Evolutionary conservation across 208 protist genomes (phyloP), one percentile per base, ranked within the genome.

Genomic region (Trypanosoma lewisi): DNA sequence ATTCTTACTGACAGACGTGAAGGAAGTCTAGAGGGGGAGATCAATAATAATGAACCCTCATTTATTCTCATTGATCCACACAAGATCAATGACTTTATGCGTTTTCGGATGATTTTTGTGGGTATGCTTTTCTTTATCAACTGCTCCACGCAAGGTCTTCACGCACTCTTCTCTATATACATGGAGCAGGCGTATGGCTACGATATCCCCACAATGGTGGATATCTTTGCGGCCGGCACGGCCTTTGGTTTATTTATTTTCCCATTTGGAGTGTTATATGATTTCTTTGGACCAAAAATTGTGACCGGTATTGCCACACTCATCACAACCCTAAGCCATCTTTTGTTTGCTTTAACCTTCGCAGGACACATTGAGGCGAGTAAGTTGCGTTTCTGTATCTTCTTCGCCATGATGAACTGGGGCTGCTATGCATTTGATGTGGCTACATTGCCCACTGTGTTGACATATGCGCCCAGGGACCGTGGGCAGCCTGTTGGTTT

Each of bases 391-490:
- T 77, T 69, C 54, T 59, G 63, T 51, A 41, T 83, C 45, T 78
- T 82, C 53, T 84, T 80, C 61, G 76, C 59, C 30, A 12, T 89
- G 48, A 63, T 89, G 47, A 78, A 80, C 48, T 66, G 51, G 65
- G 82, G 82, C 34, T 70, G 73, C 56, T 81, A 83, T 62, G 62
- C 58, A 19, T 60, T 83, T 25, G 68, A 85, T 39, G 67, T 89
- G 49, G 45, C 51, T 4, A 56, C 63, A 12, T 31, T 89, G 19
- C 63, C 77, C 1, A 44, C 65, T 11, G 54, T 74, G 27, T 62
- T 83, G 51, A 83, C 63, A 25, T 75, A 81, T 54, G 69, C 81
- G 47, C 82, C 82, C 33, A 76, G 75, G 36, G 66, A 89, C 52
- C 78, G 79, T 31, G 82, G 73, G 16, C 67, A 73, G 9, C 45